Base-by-base conservation (phyloP, 306 rosid species). In the Fragaria ananassa region DNA sequence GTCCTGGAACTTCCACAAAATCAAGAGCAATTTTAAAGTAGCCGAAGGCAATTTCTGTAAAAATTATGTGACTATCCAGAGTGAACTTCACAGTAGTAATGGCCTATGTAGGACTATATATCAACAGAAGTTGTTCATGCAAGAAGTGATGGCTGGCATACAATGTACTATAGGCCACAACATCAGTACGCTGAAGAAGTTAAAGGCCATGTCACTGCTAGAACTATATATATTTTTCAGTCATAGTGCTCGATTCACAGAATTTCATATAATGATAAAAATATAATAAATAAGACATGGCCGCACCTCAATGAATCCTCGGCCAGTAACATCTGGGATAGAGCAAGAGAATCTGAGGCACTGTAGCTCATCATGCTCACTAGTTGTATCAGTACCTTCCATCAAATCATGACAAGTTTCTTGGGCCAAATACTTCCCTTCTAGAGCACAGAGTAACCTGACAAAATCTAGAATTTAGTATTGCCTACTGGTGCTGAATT, bases 231-330 rank as follows among this genome's bases (percentile, higher is more conserved):
- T 8, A 19, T 8, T 1, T 13, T 19, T 21, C 11, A 37, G 10
- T 23, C 23, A 37, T 56, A 12, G 18, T 54, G 7, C 64, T 29
- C 11, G 1, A 44, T 37, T 10, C 35, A 7, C 35, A 54, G 46
- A 71, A n/a, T 3, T 35, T 71, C n/a, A 53, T 53, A 70, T n/a
- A 37, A 21, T 14, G 12, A 31, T 17, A 41, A 78, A 78, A 61
- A 72, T 6, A 29, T 31, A 41, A 29, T 61, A 61, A 5, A 31
- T 9, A 47, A 69, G 8, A 31, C 10, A n/a, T n/a, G 61, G 31
- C 51, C 34, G 74, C 37, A 94, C 98, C 97, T 95, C 97, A 74
- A 95, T 87, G 85, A 95, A 92, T 67, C 98, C 98, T 80, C 97
- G 84, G 79, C 98, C 98, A 49, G 77, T 79, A 62, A 81, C 74